A percentile compares a stretch with the other conserved stretches of the same genome.
Conservation (phyloP, 1,284 basidiomycete genomes). For the Boletus sp. region DNA sequence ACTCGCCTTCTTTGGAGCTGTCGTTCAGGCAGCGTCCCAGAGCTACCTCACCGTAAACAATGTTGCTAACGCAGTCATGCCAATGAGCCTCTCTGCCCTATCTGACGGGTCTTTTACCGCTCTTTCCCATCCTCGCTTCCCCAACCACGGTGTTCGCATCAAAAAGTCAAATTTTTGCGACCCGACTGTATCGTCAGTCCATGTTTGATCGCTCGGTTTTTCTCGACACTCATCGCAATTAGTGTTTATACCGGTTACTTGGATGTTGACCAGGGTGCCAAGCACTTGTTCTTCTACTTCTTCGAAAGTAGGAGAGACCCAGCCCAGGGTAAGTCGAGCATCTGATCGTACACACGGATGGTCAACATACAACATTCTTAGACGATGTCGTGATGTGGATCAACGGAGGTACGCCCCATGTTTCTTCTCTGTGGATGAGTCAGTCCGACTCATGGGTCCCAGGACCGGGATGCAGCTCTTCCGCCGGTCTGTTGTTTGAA, state of each 20-base stretch:
- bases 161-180: slow-evolving; percentile 62
- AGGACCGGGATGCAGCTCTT: slow-evolving; percentile 65
- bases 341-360: neutral
- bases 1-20: neutral
- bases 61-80: neutral
- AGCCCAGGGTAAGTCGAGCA: slow-evolving; percentile 37
- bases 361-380: slow-evolving; percentile 8
- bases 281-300: slow-evolving; percentile 80
- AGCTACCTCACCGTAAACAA: slow-evolving; percentile 6
- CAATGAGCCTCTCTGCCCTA: slow-evolving; percentile 27
- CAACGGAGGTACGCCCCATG: slow-evolving; percentile 48
- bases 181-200: slow-evolving; percentile 55
- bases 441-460: neutral
- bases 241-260: slow-evolving; percentile 62
- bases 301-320: slow-evolving; percentile 75
- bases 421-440: slow-evolving; percentile 15
- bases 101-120: slow-evolving; percentile 39
- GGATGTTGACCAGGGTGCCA: slow-evolving; percentile 53
- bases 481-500: slow-evolving; percentile 65
- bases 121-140: slow-evolving; percentile 46
- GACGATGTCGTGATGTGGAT: slow-evolving; percentile 74
- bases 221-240: slow-evolving; percentile 1
- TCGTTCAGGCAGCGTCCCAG: slow-evolving; percentile 7
- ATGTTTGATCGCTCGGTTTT: neutral
- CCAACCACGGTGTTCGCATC: slow-evolving; percentile 52